Percentiles rank a stretch among this genome's conserved stretches.
These are phyloP conservation scores for Biscogniauxia marginata DNA, from an alignment of 2,329 filamentous ascomycete genomes.

Conservation along the genomic window DNA sequence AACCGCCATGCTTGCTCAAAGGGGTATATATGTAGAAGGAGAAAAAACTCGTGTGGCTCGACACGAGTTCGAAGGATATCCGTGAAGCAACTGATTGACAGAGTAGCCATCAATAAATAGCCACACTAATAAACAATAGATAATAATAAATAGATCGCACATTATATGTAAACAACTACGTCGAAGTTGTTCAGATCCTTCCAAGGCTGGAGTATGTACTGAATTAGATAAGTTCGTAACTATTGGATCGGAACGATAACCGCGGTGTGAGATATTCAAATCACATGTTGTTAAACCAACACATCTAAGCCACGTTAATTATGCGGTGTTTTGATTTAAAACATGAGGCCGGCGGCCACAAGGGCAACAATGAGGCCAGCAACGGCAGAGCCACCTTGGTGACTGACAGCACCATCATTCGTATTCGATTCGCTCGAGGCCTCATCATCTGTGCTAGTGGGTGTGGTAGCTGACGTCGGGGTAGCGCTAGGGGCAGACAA, in stretches of 20 bases:
- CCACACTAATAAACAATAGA: constrained; percentile 29
- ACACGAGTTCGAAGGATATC: not conserved
- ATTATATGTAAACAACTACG: constrained; percentile 21
- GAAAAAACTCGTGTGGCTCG: not conserved
- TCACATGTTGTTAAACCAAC: not conserved
- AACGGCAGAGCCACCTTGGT: constrained; percentile 50
- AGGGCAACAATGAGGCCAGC: constrained; percentile 56
- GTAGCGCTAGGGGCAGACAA: constrained; percentile 19
- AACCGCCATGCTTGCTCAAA: not conserved
- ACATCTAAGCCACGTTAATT: not conserved
- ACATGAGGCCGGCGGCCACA: constrained; percentile 45
- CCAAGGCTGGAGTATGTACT: constrained; percentile 19
- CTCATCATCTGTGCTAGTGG: constrained; percentile 24
- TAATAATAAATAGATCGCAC: constrained; percentile 26
- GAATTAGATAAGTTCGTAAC: constrained; percentile 10
- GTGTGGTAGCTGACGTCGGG: constrained; percentile 26
- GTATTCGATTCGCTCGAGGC: constrained; percentile 38
- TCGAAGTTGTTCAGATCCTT: constrained; percentile 1
- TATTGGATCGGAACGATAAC: constrained; percentile 5
- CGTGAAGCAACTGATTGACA: not conserved
- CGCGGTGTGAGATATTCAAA: constrained; percentile 7
- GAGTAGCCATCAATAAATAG: not conserved
- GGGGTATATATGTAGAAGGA: not conserved
- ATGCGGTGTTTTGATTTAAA: constrained; percentile 17
- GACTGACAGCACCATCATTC: constrained; percentile 44